These are phyloP conservation scores for Alternaria sp. DNA, from an alignment of 2,329 filamentous ascomycete genomes.

Conservation along the genomic window DNA sequence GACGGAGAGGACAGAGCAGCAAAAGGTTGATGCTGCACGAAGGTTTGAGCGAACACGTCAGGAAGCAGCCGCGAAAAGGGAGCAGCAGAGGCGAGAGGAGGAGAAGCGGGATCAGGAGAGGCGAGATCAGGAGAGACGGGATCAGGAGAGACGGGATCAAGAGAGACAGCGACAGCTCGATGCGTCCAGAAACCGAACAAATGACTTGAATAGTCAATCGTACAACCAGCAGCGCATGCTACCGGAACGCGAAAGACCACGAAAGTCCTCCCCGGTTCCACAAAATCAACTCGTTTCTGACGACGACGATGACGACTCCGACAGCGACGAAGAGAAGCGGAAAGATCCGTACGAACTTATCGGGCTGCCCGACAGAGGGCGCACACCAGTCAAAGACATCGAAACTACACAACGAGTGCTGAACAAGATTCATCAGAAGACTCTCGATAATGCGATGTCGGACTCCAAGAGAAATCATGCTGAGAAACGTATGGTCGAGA, in stretches of 20 bases:
- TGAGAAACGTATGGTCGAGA: conserved; percentile 2
- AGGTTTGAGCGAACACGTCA: background rate
- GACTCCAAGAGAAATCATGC: background rate
- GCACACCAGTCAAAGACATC: background rate
- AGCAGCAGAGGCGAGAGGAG: background rate
- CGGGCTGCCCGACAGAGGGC: background rate
- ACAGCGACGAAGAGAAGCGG: background rate
- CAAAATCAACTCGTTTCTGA: background rate
- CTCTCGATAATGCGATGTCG: background rate
- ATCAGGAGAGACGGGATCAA: background rate
- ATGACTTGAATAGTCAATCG: background rate
- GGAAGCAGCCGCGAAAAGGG: background rate
- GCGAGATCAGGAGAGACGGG: background rate
- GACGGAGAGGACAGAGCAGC: background rate
- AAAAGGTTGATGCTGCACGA: background rate
- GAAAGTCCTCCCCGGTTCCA: background rate
- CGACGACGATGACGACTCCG: background rate
- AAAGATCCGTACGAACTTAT: conserved; percentile 2
- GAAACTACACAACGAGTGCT: background rate
- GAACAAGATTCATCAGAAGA: background rate
- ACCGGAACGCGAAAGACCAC: background rate
- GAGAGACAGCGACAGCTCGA: background rate
- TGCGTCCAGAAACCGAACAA: background rate
- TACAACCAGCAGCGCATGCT: background rate
- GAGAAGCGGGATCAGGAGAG: background rate